A percentile compares a stretch with the other conserved stretches of the same genome.
Evolutionary conservation across 169 alveolate genomes (phyloP).

Genomic region (Plasmodium sp.): DNA sequence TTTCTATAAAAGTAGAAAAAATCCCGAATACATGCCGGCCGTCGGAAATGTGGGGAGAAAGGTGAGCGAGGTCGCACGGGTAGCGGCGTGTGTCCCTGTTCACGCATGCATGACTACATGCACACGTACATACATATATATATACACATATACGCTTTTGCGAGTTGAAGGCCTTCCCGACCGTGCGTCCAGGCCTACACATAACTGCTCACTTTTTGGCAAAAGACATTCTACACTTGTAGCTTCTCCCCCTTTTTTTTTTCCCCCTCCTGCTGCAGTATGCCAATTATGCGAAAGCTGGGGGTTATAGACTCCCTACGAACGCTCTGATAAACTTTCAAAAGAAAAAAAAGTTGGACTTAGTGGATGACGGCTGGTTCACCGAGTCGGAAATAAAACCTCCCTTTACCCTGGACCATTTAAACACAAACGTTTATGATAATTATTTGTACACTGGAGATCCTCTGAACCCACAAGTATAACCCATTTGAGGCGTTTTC

Average conservation of each 20-base stretch:
- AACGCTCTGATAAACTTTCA: constrained; percentile 75
- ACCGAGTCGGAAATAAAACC: constrained; percentile 79
- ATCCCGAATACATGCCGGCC: constrained; percentile 54
- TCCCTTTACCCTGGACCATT: constrained; percentile 76
- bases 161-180: neutral
- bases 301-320: constrained; percentile 28
- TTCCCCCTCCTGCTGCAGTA: constrained; percentile 35
- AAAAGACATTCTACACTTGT: neutral
- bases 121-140: neutral
- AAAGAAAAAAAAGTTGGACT: constrained; percentile 76
- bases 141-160: neutral
- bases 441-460: constrained; percentile 86
- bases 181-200: neutral
- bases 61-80: neutral
- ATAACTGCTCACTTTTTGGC: neutral
- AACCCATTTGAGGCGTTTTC: neutral
- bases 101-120: neutral
- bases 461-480: constrained; percentile 84
- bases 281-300: constrained; percentile 75
- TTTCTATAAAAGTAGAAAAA: constrained; percentile 34
- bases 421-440: constrained; percentile 81
- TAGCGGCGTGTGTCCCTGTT: neutral
- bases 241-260: neutral
- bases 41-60: constrained; percentile 50
- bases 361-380: constrained; percentile 84